phyloP scores from a whole-genome alignment of 2,329 filamentous ascomycete genomes.

The Sphaerulina populicola region DNA sequence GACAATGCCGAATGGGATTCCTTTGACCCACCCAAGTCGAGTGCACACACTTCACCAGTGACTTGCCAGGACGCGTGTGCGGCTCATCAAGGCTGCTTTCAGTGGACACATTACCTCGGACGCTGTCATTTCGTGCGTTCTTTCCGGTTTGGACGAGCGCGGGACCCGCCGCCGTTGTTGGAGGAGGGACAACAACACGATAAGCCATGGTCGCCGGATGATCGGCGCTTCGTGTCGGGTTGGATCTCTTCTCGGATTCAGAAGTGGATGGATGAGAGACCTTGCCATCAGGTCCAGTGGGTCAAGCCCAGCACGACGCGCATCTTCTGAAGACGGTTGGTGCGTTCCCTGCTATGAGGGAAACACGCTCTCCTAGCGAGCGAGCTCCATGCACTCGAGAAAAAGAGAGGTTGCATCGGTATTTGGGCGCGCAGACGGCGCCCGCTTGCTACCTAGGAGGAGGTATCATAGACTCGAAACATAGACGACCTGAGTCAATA shows the following conservation, averaged over 20 bases:
- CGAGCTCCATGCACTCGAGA: too few relatives aligned
- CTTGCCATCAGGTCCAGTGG: constrained; percentile 36
- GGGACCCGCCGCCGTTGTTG: constrained; percentile 22
- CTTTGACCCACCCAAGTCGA: constrained; percentile 16
- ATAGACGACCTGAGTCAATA: too few relatives aligned
- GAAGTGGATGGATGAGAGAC: constrained; percentile 31
- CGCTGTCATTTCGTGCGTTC: constrained; percentile 26
- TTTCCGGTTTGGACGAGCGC: constrained; percentile 34
- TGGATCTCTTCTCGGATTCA: constrained; percentile 35
- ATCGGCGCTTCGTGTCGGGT: constrained; percentile 34
- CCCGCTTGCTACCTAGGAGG: too few relatives aligned
- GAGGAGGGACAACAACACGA: constrained; percentile 21
- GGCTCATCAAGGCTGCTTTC: constrained; percentile 27
- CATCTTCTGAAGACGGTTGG: constrained; percentile 16
- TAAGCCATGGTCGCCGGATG: constrained; percentile 27
- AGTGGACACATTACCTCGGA: constrained; percentile 30
- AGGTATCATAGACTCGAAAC: too few relatives aligned
- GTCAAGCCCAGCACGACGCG: constrained; percentile 29
- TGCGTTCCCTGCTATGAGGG: too few relatives aligned
- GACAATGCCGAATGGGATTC: constrained; percentile 34
- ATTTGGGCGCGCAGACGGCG: too few relatives aligned
- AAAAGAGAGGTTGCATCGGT: too few relatives aligned
- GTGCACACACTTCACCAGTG: constrained; percentile 29
- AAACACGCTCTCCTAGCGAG: too few relatives aligned
- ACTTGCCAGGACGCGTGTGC: constrained; percentile 43